Evolutionary conservation across 352 stramenopile genomes (phyloP).

Genomic region (Pythium aristosporum): DNA sequence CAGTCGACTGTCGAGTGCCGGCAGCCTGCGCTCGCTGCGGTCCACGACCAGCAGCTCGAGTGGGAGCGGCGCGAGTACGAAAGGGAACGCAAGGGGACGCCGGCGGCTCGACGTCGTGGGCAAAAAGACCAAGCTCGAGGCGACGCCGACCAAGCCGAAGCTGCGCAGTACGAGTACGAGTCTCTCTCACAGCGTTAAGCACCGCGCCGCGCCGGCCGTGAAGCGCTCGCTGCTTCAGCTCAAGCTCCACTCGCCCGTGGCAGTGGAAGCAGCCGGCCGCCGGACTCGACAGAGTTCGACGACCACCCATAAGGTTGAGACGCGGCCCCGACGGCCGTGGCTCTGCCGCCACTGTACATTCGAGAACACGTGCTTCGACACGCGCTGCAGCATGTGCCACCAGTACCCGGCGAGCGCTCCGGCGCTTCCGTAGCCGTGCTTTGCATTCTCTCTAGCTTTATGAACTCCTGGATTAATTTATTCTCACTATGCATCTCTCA

Average conservation of each 20-base stretch:
- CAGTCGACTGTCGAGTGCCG: slow-evolving; percentile 11
- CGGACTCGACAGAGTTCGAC: not conserved
- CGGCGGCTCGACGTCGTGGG: slow-evolving; percentile 9
- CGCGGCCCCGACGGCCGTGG: slow-evolving; percentile 37
- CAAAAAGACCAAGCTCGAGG: slow-evolving; percentile 11
- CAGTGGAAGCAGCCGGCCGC: not conserved
- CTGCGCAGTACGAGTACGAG: slow-evolving; percentile 9
- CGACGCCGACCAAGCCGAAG: slow-evolving; percentile 5
- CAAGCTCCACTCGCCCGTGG: slow-evolving; percentile 16
- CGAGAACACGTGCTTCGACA: slow-evolving; percentile 76
- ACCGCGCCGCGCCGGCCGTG: slow-evolving; percentile 10
- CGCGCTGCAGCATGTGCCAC: slow-evolving; percentile 65
- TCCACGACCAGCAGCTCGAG: slow-evolving; percentile 15
- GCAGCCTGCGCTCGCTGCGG: slow-evolving; percentile 15
- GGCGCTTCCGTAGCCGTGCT: not conserved
- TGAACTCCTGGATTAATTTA: not conserved
- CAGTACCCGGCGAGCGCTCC: slow-evolving; percentile 9
- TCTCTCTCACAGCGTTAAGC: slow-evolving; percentile 24
- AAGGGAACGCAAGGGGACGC: not conserved
- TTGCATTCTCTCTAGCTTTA: not conserved
- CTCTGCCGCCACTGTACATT: slow-evolving; percentile 63
- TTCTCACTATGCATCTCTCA: not conserved
- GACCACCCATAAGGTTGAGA: not conserved
- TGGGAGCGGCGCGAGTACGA: not conserved
- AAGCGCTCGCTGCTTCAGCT: slow-evolving; percentile 26